These are phyloP conservation scores for Lablab purpureus DNA, from an alignment of 306 rosid genomes.

Conservation along the genomic window DNA sequence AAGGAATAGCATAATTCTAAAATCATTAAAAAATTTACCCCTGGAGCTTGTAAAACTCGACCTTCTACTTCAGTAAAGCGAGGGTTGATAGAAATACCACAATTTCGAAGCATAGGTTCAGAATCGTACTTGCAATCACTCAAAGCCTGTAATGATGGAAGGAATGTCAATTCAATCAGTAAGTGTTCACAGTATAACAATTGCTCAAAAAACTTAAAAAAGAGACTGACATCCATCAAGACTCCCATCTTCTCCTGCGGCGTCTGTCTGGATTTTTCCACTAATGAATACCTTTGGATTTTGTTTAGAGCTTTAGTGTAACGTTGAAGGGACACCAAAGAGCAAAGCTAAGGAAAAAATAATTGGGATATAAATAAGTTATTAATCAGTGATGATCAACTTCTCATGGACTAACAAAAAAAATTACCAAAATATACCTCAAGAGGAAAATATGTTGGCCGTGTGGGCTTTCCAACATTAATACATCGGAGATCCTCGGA, in stretches of 20 bases:
- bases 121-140: constrained; percentile 69
- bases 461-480: constrained; percentile 93
- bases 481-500: constrained; percentile 80
- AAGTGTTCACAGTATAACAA: not conserved
- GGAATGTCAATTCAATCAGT: not conserved
- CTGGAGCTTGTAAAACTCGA: constrained; percentile 87
- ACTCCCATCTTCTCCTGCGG: constrained; percentile 87
- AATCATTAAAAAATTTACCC: constrained; percentile 51
- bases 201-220: not conserved
- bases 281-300: constrained; percentile 78
- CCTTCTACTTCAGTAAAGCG: constrained; percentile 85
- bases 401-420: not conserved
- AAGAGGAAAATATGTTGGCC: constrained; percentile 81
- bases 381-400: not conserved
- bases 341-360: constrained; percentile 63
- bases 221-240: constrained; percentile 64
- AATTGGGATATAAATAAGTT: not conserved
- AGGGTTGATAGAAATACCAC: constrained; percentile 65
- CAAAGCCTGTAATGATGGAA: constrained; percentile 63
- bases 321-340: constrained; percentile 80
- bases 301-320: constrained; percentile 85
- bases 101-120: constrained; percentile 77
- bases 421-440: constrained; percentile 62
- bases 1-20: not conserved
- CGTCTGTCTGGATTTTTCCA: constrained; percentile 92